A percentile compares a stretch with the other conserved stretches of the same genome.
Evolutionary conservation across 768 basidiomycete species (phyloP).

Genomic region (Amanita phalloides): DNA sequence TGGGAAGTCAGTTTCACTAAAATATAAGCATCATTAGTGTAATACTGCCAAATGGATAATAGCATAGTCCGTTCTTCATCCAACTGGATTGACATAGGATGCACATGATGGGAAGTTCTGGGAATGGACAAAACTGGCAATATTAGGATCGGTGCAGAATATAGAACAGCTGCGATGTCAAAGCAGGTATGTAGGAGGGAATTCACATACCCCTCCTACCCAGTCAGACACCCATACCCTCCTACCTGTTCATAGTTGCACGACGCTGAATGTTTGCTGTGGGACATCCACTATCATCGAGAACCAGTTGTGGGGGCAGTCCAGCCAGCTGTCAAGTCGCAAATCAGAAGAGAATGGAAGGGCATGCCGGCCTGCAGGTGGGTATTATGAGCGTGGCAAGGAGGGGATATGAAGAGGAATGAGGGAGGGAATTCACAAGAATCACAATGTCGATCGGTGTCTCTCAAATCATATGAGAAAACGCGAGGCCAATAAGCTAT

Average conservation of each 20-base stretch:
- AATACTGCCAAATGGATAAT: no score
- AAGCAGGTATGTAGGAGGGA: background rate
- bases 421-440: conserved; percentile 8
- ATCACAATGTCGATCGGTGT: conserved; percentile 4
- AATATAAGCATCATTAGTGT: background rate
- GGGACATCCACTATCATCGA: conserved; percentile 5
- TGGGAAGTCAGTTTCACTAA: background rate
- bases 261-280: background rate
- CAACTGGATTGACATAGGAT: background rate
- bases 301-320: background rate
- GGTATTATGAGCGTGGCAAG: background rate
- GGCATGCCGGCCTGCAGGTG: background rate
- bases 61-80: background rate
- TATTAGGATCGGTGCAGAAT: no score
- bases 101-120: no score
- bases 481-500: conserved; percentile 3
- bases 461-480: conserved; percentile 6
- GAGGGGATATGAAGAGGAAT: conserved; percentile 11
- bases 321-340: background rate
- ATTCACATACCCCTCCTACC: conserved; percentile 1
- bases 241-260: conserved; percentile 11
- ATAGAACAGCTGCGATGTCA: no score
- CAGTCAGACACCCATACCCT: conserved; percentile 4
- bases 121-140: no score
- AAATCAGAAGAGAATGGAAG: background rate